Conservation (phyloP, 2,329 filamentous ascomycete genomes). For the Emergomyces pasteurianus region DNA sequence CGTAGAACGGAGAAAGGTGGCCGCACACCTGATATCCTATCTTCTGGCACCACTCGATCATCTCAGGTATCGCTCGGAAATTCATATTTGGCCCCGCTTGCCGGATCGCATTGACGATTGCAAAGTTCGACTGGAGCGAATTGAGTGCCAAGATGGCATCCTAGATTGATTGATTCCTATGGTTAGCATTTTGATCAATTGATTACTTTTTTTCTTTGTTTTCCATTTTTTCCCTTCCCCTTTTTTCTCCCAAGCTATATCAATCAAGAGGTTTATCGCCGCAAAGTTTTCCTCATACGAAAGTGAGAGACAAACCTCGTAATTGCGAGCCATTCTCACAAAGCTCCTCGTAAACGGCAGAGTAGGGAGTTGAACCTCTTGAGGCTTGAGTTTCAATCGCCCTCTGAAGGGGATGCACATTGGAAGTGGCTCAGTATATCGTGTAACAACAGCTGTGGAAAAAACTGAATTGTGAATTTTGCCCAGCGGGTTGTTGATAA, state of each 20-base stretch:
- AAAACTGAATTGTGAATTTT: background rate
- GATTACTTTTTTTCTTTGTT: background rate
- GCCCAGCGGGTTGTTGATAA: background rate
- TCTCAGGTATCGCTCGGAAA: constrained; percentile 65
- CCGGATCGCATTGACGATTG: constrained; percentile 62
- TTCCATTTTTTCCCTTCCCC: background rate
- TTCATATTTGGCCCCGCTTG: constrained; percentile 66
- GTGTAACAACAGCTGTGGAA: no score
- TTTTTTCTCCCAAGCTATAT: background rate
- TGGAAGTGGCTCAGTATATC: background rate
- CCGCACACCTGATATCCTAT: constrained; percentile 60
- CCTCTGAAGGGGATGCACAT: background rate
- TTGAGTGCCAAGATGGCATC: constrained; percentile 64
- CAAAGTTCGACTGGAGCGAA: constrained; percentile 66
- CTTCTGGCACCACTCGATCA: constrained; percentile 62
- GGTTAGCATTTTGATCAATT: no score
- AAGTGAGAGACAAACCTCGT: constrained; percentile 22
- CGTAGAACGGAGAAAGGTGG: constrained; percentile 7
- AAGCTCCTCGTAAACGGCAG: constrained; percentile 21
- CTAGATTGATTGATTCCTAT: constrained; percentile 21
- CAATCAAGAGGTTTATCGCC: background rate
- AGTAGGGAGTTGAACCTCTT: constrained; percentile 8
- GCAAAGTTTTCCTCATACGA: background rate
- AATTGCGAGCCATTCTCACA: constrained; percentile 27
- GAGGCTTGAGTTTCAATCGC: background rate